phyloP scores from a whole-genome alignment of 495 filamentous ascomycete genomes.

The Parathielavia appendiculata region DNA sequence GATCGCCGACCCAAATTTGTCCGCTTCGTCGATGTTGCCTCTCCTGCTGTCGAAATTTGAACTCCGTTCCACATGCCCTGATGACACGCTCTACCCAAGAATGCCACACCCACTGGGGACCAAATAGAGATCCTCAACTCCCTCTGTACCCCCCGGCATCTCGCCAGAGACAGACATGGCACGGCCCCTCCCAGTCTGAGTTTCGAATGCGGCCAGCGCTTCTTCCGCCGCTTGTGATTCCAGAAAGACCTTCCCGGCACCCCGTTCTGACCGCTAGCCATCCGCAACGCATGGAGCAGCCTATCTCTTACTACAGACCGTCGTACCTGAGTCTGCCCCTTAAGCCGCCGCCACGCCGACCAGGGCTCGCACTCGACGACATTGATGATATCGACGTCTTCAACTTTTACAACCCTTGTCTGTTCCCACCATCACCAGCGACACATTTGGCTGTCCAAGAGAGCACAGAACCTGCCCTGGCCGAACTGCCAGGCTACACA shows the following conservation, averaged over 20 bases:
- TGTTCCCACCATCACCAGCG: constrained; percentile 14
- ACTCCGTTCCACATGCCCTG: not conserved
- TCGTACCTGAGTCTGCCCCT: not conserved
- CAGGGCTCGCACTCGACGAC: not conserved
- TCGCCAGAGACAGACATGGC: not conserved
- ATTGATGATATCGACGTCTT: constrained; percentile 16
- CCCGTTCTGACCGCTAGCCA: not conserved
- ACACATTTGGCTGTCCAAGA: not conserved
- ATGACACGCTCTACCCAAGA: not conserved
- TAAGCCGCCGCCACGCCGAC: not conserved
- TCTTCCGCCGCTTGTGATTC: constrained; percentile 4
- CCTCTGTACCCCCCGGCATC: not conserved
- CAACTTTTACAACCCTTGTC: constrained; percentile 21
- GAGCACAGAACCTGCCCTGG: not conserved
- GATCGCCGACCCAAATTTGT: not conserved
- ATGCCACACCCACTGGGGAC: not conserved
- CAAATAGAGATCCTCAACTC: constrained; percentile 1
- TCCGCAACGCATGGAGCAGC: not conserved
- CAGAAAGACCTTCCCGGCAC: not conserved
- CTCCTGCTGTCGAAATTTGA: not conserved
- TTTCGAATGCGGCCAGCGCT: constrained; percentile 4
- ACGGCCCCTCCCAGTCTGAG: not conserved
- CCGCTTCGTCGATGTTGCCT: not conserved
- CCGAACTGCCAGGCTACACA: not conserved
- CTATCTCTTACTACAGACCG: not conserved